A percentile compares a stretch with the other conserved stretches of the same genome.
These are phyloP conservation scores for Phytopythium ostracodes DNA, from an alignment of 352 stramenopile genomes.

Conservation along the genomic window DNA sequence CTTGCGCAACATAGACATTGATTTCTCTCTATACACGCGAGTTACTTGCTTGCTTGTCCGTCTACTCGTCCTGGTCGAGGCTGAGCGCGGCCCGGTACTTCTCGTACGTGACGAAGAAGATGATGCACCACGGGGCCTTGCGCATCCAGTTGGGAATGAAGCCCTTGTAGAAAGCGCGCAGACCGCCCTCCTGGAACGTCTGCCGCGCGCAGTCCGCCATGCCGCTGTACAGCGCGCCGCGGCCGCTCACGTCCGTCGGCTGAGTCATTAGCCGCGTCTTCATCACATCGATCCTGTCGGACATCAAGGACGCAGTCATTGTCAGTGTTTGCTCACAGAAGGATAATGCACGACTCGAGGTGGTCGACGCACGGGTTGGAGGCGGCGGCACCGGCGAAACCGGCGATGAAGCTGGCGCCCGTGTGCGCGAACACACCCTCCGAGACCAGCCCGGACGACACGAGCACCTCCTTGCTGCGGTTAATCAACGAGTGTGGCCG, in stretches of 20 bases:
- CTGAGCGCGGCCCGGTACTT: conserved; percentile 54
- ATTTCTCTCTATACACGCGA: background rate
- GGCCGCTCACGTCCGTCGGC: conserved; percentile 47
- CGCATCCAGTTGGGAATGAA: conserved; percentile 88
- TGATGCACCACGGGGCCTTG: conserved; percentile 81
- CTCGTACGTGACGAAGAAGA: conserved; percentile 88
- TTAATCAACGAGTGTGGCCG: too few relatives aligned
- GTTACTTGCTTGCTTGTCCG: background rate
- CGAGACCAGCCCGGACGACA: conserved; percentile 54
- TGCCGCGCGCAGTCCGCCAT: conserved; percentile 69
- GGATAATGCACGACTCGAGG: too few relatives aligned
- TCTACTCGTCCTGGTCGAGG: conserved; percentile 16
- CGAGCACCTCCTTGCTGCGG: conserved; percentile 73
- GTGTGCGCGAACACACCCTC: conserved; percentile 71
- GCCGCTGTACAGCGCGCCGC: conserved; percentile 56
- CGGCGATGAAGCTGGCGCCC: conserved; percentile 67
- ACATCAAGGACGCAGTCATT: background rate
- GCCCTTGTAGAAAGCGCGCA: conserved; percentile 76
- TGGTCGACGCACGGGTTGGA: conserved; percentile 80
- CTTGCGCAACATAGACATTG: too few relatives aligned
- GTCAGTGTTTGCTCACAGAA: too few relatives aligned
- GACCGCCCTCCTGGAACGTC: conserved; percentile 65
- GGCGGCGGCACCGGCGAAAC: conserved; percentile 64
- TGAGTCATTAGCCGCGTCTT: conserved; percentile 85
- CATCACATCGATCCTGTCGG: conserved; percentile 69